These are phyloP conservation scores for Prunus davidiana DNA, from an alignment of 306 rosid genomes.

Conservation along the genomic window DNA sequence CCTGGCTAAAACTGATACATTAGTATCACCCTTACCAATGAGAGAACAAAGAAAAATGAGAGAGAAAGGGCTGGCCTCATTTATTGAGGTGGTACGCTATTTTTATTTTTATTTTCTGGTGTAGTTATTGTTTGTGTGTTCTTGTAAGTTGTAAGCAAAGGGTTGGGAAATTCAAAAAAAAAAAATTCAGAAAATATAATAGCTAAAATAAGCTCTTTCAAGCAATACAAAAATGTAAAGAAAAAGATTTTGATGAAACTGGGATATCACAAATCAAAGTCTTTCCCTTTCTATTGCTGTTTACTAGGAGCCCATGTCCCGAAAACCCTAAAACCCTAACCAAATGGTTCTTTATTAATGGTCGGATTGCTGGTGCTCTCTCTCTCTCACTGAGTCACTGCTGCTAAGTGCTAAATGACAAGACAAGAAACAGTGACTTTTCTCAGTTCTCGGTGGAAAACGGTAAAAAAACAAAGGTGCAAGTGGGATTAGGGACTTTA, in stretches of 20 bases:
- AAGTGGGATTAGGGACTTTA: conserved; percentile 23
- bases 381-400: conserved; percentile 12
- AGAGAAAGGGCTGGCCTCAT: conserved; percentile 28
- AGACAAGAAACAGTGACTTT: conserved; percentile 61
- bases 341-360: conserved; percentile 42
- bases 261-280: neutral
- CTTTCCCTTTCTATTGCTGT: conserved; percentile 14
- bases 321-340: conserved; percentile 48
- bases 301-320: conserved; percentile 56
- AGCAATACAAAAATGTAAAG: neutral
- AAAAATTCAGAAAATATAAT: neutral
- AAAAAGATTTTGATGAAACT: conserved; percentile 1
- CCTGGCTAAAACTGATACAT: conserved; percentile 36
- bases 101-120: neutral
- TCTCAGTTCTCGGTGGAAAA: conserved; percentile 56
- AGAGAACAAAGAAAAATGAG: conserved; percentile 15
- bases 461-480: conserved; percentile 28
- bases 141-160: too few species aligned
- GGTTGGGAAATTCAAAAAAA: too few species aligned
- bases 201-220: neutral
- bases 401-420: conserved; percentile 63
- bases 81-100: conserved; percentile 29
- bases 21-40: conserved; percentile 55
- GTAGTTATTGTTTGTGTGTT: too few species aligned
- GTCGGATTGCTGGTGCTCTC: conserved; percentile 34